Evolutionary conservation across 2,329 filamentous ascomycete genomes (phyloP).

Genomic region (Beauveria sp.): DNA sequence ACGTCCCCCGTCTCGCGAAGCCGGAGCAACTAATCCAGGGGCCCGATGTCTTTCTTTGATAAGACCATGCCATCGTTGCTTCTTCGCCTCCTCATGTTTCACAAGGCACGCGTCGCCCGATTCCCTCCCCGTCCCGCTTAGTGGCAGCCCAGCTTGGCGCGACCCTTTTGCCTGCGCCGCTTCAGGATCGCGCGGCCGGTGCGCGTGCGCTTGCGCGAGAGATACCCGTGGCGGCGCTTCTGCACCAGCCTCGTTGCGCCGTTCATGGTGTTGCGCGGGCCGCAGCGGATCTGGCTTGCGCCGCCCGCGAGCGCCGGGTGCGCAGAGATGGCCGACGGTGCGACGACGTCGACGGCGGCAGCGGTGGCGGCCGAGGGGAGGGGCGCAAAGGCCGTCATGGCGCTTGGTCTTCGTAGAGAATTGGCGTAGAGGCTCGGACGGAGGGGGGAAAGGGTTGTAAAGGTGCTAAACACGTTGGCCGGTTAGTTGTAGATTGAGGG

Average conservation of each 20-base stretch:
- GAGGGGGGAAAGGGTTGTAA: slow-evolving; percentile 42
- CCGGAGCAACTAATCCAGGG: too few species aligned
- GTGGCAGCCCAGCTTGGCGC: slow-evolving; percentile 32
- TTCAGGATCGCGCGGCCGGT: slow-evolving; percentile 46
- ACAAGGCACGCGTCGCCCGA: not conserved
- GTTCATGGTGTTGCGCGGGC: slow-evolving; percentile 51
- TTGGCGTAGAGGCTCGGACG: slow-evolving; percentile 36
- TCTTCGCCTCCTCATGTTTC: not conserved
- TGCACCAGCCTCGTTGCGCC: slow-evolving; percentile 46
- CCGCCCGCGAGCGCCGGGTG: slow-evolving; percentile 43
- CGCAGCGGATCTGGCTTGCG: slow-evolving; percentile 45
- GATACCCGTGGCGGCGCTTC: slow-evolving; percentile 52
- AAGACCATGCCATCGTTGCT: not conserved
- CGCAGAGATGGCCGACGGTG: slow-evolving; percentile 37
- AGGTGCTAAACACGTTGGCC: slow-evolving; percentile 27
- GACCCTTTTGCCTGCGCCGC: slow-evolving; percentile 45
- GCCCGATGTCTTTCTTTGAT: too few species aligned
- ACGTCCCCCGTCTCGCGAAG: not conserved
- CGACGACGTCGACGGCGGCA: slow-evolving; percentile 35
- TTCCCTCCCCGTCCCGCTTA: slow-evolving; percentile 10
- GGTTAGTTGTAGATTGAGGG: not conserved
- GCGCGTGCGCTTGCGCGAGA: slow-evolving; percentile 41
- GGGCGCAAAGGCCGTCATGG: slow-evolving; percentile 25
- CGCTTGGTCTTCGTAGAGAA: slow-evolving; percentile 23
- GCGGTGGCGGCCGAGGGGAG: slow-evolving; percentile 13